Percentiles rank a stretch among this genome's conserved stretches.
Evolutionary conservation across 345 rosid species (phyloP).

Genomic region (Eucalyptus lansdowneana): DNA sequence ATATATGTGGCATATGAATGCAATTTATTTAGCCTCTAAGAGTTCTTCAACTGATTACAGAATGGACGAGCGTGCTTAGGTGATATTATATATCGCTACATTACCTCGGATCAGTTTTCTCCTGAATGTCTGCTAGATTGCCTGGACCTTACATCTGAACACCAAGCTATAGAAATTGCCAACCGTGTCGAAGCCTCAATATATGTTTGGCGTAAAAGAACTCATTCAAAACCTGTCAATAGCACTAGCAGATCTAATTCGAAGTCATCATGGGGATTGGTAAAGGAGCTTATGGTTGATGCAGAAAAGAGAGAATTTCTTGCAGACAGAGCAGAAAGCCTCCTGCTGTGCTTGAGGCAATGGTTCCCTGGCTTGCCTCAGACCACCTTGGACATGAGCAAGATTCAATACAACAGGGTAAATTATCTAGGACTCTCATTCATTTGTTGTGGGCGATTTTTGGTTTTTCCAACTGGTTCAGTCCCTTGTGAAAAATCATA

Average conservation of each 20-base stretch:
- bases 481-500: neutral
- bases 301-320: constrained; percentile 77
- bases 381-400: constrained; percentile 89
- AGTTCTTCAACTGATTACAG: constrained; percentile 29
- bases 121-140: constrained; percentile 88
- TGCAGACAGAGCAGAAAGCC: constrained; percentile 82
- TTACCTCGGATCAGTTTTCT: constrained; percentile 73
- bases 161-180: constrained; percentile 89
- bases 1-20: neutral
- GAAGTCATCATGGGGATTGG: constrained; percentile 85
- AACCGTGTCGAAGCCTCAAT: constrained; percentile 78
- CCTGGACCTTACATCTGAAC: constrained; percentile 89
- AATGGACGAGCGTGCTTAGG: constrained; percentile 82
- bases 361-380: constrained; percentile 92
- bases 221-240: constrained; percentile 33
- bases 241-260: constrained; percentile 28
- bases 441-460: neutral
- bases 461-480: neutral
- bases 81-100: constrained; percentile 69
- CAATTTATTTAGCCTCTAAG: neutral
- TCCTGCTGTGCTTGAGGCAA: constrained; percentile 78
- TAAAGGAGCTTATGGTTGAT: constrained; percentile 84
- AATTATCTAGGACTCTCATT: neutral
- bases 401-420: constrained; percentile 91
- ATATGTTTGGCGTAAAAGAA: constrained; percentile 60